Evolutionary conservation across 192 early-diverging fungal species (phyloP).

Genomic region (Gigaspora rosea): DNA sequence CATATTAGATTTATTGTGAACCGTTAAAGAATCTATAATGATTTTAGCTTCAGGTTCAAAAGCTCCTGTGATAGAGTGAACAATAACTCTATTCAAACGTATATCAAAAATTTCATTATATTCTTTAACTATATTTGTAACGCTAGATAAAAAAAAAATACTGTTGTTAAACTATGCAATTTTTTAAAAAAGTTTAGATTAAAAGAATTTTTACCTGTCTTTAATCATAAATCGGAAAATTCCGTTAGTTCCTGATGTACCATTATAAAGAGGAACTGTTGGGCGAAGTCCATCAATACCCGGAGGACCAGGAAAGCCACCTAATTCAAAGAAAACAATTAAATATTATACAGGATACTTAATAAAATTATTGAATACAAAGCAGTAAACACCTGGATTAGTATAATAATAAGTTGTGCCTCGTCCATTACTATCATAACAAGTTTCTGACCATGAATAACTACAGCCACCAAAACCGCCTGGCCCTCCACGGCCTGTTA

Average conservation of each 20-base stretch:
- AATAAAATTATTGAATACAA: too few species aligned
- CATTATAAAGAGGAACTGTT: slow-evolving; percentile 21
- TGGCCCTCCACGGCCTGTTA: slow-evolving; percentile 22
- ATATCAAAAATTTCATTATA: slow-evolving; percentile 28
- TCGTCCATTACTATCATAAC: too few species aligned
- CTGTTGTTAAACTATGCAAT: too few species aligned
- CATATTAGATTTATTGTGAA: slow-evolving; percentile 24
- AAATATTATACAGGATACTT: too few species aligned
- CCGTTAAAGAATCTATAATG: slow-evolving; percentile 19
- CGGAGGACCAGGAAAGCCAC: not conserved
- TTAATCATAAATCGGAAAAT: slow-evolving; percentile 11
- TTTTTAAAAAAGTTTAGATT: too few species aligned
- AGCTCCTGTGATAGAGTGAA: slow-evolving; percentile 16
- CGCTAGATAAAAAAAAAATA: not conserved
- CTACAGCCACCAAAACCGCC: not conserved
- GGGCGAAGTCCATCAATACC: slow-evolving; percentile 9
- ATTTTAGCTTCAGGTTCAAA: slow-evolving; percentile 32
- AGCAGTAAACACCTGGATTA: too few species aligned
- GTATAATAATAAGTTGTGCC: too few species aligned
- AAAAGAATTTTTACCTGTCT: slow-evolving; percentile 13
- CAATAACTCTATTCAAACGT: not conserved
- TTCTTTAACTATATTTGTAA: not conserved
- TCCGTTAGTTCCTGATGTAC: slow-evolving; percentile 10
- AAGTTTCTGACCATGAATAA: too few species aligned
- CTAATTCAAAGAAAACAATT: not conserved